Percentiles rank a stretch among this genome's conserved stretches.
phyloP scores from a whole-genome alignment of 208 protist genomes.

The Leishmania lainsoni region DNA sequence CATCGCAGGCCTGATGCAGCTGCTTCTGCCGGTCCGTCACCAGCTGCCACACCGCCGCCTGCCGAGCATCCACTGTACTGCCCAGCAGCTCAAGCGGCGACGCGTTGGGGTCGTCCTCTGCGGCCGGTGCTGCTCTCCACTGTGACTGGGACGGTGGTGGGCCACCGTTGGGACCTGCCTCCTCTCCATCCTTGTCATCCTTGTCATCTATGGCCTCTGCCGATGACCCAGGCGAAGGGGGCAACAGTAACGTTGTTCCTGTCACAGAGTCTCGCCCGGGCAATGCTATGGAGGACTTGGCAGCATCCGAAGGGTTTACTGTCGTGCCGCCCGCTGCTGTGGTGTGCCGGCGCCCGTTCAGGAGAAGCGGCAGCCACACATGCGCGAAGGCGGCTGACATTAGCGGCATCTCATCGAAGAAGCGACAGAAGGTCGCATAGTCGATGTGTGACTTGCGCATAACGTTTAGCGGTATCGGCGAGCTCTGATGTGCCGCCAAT shows the following conservation, averaged over 20 bases:
- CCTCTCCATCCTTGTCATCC: slow-evolving; percentile 4
- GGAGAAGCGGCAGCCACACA: slow-evolving; percentile 70
- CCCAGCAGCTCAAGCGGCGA: slow-evolving; percentile 44
- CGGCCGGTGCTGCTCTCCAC: neutral
- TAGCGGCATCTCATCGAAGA: slow-evolving; percentile 74
- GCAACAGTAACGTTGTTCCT: neutral
- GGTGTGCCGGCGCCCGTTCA: slow-evolving; percentile 8
- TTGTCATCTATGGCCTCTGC: neutral
- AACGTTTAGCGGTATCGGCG: slow-evolving; percentile 64
- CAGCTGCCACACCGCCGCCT: slow-evolving; percentile 30
- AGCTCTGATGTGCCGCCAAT: slow-evolving; percentile 59
- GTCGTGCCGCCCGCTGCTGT: neutral
- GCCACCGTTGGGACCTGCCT: neutral
- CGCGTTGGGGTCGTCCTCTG: slow-evolving; percentile 21
- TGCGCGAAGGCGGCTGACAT: slow-evolving; percentile 68
- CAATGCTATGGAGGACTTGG: neutral
- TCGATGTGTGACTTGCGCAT: slow-evolving; percentile 77
- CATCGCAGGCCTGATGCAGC: slow-evolving; percentile 36
- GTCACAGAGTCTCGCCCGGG: neutral
- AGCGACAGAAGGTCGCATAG: slow-evolving; percentile 52
- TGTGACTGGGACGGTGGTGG: neutral
- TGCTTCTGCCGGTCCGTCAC: slow-evolving; percentile 32
- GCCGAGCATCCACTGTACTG: slow-evolving; percentile 18
- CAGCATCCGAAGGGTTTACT: neutral
- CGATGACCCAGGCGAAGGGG: neutral